Percentiles rank a stretch among this genome's conserved stretches.
phyloP scores from a whole-genome alignment of 2,329 filamentous ascomycete species.

The Xylaria sp. region DNA sequence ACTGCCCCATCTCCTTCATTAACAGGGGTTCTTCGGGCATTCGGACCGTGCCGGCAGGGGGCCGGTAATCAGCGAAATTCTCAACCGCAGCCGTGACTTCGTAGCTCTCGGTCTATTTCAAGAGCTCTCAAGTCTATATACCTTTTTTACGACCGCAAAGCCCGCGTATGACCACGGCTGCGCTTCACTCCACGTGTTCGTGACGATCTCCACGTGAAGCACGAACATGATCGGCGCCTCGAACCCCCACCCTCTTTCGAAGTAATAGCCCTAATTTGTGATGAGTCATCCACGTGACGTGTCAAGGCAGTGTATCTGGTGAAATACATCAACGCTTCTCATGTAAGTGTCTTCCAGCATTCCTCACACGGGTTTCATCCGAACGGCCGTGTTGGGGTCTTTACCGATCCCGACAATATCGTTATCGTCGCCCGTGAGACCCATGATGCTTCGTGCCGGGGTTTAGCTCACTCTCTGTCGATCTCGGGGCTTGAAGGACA shows the following conservation, averaged over 20 bases:
- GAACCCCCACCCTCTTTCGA: not conserved
- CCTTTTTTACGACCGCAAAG: not conserved
- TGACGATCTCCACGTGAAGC: not conserved
- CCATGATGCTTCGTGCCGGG: too few relatives aligned
- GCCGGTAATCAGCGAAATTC: not conserved
- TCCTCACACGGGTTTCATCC: not conserved
- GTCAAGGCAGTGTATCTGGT: not conserved
- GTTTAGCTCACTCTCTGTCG: too few relatives aligned
- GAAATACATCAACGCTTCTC: not conserved
- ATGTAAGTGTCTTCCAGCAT: not conserved
- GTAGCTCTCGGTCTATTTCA: not conserved
- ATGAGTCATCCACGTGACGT: not conserved
- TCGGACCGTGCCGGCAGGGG: not conserved
- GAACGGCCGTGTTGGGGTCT: too few relatives aligned
- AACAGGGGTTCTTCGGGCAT: conserved; percentile 2
- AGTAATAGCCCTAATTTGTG: not conserved
- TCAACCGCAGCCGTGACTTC: not conserved
- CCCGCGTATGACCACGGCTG: not conserved
- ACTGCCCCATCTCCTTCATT: not conserved
- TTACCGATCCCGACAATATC: too few relatives aligned
- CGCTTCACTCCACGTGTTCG: not conserved
- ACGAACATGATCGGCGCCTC: too few relatives aligned
- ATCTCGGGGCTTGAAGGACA: too few relatives aligned
- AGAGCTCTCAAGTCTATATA: not conserved
- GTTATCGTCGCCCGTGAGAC: too few relatives aligned